Evolutionary conservation across 1,284 basidiomycete genomes (phyloP).

Genomic region (Microbotryum lychnidis-dioicae): DNA sequence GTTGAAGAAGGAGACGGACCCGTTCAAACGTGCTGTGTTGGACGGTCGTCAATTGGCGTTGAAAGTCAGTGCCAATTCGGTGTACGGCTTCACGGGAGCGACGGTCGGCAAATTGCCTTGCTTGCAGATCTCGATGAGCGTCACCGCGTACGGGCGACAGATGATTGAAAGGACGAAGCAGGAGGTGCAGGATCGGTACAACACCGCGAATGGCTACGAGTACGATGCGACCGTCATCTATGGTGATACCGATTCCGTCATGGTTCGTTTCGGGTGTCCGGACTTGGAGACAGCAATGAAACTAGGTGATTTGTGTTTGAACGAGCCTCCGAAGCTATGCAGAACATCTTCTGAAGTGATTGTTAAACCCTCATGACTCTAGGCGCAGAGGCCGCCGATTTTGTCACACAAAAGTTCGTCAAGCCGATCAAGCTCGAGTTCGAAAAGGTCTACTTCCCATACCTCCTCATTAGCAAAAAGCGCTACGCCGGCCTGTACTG

Average conservation of each 20-base stretch:
- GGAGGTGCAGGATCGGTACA: constrained; percentile 84
- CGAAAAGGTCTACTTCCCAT: constrained; percentile 96
- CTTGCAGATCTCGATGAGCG: constrained; percentile 83
- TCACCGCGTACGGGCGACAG: constrained; percentile 85
- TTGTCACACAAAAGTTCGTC: constrained; percentile 84
- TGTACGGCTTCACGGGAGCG: constrained; percentile 93
- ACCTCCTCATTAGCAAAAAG: constrained; percentile 93
- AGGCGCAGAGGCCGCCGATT: constrained; percentile 88
- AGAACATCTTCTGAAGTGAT: background rate
- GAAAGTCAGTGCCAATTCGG: constrained; percentile 94
- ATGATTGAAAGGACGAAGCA: constrained; percentile 95
- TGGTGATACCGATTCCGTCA: constrained; percentile 95
- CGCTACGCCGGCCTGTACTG: constrained; percentile 93
- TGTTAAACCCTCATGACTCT: background rate
- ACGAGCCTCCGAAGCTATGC: background rate
- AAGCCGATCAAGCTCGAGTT: constrained; percentile 96
- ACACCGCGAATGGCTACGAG: constrained; percentile 69
- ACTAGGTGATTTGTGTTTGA: constrained; percentile 51
- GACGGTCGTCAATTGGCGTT: constrained; percentile 89
- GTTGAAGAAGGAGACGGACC: constrained; percentile 87
- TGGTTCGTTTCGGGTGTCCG: constrained; percentile 85
- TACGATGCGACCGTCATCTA: constrained; percentile 89
- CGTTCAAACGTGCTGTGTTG: constrained; percentile 86
- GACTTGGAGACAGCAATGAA: constrained; percentile 79
- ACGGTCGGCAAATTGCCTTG: constrained; percentile 92